A percentile compares a stretch with the other conserved stretches of the same genome.
These are phyloP conservation scores for Lycium ferocissimum DNA, from an alignment of 257 asterid genomes.

Conservation along the genomic window DNA sequence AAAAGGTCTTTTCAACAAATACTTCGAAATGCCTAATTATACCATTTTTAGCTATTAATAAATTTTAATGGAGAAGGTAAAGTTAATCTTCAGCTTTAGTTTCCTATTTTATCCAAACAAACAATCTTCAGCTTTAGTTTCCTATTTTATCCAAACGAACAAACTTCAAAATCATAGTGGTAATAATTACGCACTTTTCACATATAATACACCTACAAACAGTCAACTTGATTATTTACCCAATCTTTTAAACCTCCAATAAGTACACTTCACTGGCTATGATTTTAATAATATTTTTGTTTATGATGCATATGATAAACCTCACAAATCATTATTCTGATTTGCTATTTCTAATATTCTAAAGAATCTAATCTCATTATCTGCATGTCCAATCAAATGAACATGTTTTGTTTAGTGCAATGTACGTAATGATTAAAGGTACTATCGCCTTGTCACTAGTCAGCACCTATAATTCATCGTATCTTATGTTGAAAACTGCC, in stretches of 20 bases:
- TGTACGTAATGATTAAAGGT: background rate
- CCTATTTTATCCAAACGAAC: background rate
- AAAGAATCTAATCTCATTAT: background rate
- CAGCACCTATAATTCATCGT: too few relatives aligned
- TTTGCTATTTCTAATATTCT: background rate
- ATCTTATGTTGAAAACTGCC: too few relatives aligned
- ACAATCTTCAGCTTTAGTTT: background rate
- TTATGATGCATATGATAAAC: background rate
- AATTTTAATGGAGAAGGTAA: background rate
- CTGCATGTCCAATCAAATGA: constrained; percentile 19
- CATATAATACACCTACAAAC: background rate
- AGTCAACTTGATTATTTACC: background rate
- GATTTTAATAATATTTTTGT: background rate
- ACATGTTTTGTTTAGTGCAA: background rate
- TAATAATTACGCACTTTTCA: background rate
- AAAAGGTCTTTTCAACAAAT: background rate
- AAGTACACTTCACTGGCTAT: background rate
- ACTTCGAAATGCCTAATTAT: background rate
- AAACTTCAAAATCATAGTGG: constrained; percentile 24
- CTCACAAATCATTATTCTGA: background rate
- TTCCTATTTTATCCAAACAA: background rate
- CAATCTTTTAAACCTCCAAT: background rate
- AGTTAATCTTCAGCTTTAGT: background rate
- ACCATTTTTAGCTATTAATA: background rate
- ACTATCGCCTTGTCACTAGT: background rate